phyloP scores from a whole-genome alignment of 1,284 basidiomycete genomes.

The Schizopora paradoxa region DNA sequence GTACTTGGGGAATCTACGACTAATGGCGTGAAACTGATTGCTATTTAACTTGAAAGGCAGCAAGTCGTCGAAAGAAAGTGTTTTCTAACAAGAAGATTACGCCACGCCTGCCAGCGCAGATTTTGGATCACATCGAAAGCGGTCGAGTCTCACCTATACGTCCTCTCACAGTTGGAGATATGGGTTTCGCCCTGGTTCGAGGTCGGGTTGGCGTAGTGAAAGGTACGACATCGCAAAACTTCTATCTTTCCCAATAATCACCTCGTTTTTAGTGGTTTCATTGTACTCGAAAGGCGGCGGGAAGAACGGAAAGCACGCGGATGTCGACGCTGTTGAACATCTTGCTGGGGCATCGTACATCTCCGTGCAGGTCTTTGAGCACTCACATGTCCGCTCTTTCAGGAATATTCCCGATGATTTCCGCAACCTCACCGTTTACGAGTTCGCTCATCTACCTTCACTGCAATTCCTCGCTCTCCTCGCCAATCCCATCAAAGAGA shows the following conservation, averaged over 20 bases:
- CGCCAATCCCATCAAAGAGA: too few species aligned
- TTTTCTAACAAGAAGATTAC: too few species aligned
- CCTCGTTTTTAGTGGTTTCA: slow-evolving; percentile 1
- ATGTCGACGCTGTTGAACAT: not conserved
- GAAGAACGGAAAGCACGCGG: not conserved
- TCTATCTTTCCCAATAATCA: not conserved
- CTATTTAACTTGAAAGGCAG: not conserved
- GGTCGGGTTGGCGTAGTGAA: not conserved
- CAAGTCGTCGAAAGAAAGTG: not conserved
- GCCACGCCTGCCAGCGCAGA: too few species aligned
- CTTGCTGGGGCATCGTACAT: not conserved
- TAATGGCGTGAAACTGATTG: not conserved
- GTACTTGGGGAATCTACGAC: not conserved
- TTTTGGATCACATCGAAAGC: too few species aligned
- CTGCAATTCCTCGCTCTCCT: too few species aligned
- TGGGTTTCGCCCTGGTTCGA: too few species aligned
- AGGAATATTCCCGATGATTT: not conserved
- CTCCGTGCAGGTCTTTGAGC: slow-evolving; percentile 1
- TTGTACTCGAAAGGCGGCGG: not conserved
- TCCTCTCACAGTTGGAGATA: too few species aligned
- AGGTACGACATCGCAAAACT: not conserved
- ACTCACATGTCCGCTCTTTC: not conserved
- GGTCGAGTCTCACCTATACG: too few species aligned
- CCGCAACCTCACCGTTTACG: too few species aligned
- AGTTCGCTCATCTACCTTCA: too few species aligned